These are phyloP conservation scores for Septoria petroselini DNA, from an alignment of 2,329 filamentous ascomycete species.

Conservation along the genomic window DNA sequence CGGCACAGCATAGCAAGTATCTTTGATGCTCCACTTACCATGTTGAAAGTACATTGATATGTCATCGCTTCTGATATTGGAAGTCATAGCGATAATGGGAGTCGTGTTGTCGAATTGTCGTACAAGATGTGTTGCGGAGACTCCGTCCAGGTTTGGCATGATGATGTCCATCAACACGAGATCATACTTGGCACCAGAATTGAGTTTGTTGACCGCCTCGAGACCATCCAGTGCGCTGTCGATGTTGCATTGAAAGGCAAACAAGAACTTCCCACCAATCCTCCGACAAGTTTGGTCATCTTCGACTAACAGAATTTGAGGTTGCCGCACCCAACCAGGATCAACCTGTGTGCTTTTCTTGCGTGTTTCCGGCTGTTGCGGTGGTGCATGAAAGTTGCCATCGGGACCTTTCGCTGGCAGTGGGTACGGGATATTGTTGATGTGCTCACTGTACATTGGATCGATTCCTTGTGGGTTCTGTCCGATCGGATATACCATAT, in stretches of 20 bases:
- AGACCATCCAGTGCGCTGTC: constrained; percentile 76
- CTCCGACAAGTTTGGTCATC: constrained; percentile 67
- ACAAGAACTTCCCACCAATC: constrained; percentile 65
- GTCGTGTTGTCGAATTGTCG: constrained; percentile 76
- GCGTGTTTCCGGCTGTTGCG: constrained; percentile 51
- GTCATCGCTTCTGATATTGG: constrained; percentile 93
- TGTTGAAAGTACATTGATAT: constrained; percentile 97
- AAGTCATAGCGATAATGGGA: constrained; percentile 97
- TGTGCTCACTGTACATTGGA: constrained; percentile 89
- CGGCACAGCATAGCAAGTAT: neutral
- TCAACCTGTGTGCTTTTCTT: constrained; percentile 62
- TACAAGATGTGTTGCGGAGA: constrained; percentile 90
- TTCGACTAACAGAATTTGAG: constrained; percentile 86
- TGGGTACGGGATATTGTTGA: constrained; percentile 88
- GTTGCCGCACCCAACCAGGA: constrained; percentile 64
- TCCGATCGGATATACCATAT: constrained; percentile 85
- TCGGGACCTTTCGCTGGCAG: constrained; percentile 65
- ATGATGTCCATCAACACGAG: constrained; percentile 65
- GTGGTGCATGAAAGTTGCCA: constrained; percentile 35
- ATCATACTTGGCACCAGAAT: constrained; percentile 62
- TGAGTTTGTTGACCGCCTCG: constrained; percentile 85
- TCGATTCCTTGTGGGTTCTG: constrained; percentile 82
- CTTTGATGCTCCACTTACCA: constrained; percentile 57
- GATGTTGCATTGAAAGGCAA: constrained; percentile 62
- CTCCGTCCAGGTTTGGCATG: constrained; percentile 93